Conservation (phyloP, 169 alveolate genomes). For the Plasmodium inui region DNA sequence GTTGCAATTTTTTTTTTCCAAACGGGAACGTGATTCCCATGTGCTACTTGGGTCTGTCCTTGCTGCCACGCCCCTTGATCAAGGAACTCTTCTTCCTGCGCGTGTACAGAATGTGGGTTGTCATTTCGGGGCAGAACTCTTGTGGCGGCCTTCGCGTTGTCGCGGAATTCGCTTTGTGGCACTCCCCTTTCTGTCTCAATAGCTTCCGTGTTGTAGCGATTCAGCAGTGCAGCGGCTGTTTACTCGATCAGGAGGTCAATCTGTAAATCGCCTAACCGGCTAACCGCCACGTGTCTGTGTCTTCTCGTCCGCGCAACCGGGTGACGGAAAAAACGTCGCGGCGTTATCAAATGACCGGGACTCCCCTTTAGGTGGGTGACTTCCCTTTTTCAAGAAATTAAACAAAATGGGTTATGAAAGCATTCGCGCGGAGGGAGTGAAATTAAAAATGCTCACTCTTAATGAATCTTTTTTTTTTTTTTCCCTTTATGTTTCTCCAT, state of each 20-base stretch:
- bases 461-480: neutral
- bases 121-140: neutral
- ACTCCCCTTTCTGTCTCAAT: neutral
- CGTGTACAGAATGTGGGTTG: neutral
- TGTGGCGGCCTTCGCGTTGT: neutral
- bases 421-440: neutral
- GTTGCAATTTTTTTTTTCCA: neutral
- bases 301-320: neutral
- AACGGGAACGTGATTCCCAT: neutral
- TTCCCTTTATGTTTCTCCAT: neutral
- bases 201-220: neutral
- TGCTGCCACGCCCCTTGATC: neutral
- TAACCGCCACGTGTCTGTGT: neutral
- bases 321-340: too few relatives aligned
- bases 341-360: neutral
- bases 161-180: neutral
- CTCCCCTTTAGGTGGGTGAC: neutral
- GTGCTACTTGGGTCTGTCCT: neutral
- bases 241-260: neutral
- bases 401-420: neutral
- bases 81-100: neutral
- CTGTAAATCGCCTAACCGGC: neutral
- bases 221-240: neutral
- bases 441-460: neutral
- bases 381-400: neutral